These are phyloP conservation scores for Paraconiothyrium sp. DNA, from an alignment of 2,329 filamentous ascomycete genomes.

Conservation along the genomic window DNA sequence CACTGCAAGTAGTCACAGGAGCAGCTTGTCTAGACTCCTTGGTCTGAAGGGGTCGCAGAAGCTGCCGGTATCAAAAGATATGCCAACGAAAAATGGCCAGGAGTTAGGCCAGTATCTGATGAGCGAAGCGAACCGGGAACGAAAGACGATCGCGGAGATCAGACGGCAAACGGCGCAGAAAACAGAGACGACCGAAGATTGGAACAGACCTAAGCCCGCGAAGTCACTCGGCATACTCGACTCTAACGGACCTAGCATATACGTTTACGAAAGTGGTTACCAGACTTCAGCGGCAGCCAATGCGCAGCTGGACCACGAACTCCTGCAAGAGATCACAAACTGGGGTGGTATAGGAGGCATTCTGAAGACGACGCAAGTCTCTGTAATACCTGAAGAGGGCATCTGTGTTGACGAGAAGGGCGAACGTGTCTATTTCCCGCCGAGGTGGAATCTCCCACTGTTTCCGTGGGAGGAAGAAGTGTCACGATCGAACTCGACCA, in stretches of 20 bases:
- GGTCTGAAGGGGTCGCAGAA: not conserved
- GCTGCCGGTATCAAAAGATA: not conserved
- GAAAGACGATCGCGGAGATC: not conserved
- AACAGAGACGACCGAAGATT: not conserved
- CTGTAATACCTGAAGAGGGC: not conserved
- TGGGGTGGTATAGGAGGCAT: constrained; percentile 9
- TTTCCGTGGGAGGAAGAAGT: constrained; percentile 13
- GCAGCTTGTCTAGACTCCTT: not conserved
- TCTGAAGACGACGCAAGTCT: constrained; percentile 4
- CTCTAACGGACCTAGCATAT: not conserved
- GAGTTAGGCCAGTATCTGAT: not conserved
- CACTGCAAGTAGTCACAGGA: not conserved
- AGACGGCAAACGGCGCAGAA: constrained; percentile 3
- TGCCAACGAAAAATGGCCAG: no score
- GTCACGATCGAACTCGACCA: constrained; percentile 1
- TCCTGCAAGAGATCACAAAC: not conserved
- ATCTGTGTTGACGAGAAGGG: constrained; percentile 5
- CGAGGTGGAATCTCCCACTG: constrained; percentile 7
- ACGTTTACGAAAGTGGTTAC: not conserved
- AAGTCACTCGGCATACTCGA: not conserved
- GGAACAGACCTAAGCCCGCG: not conserved
- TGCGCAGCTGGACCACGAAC: not conserved
- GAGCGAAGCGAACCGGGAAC: not conserved
- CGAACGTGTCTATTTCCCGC: constrained; percentile 3
- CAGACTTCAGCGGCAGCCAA: not conserved